These are phyloP conservation scores for Cryoendolithus antarcticus DNA, from an alignment of 2,329 filamentous ascomycete genomes.

Conservation along the genomic window DNA sequence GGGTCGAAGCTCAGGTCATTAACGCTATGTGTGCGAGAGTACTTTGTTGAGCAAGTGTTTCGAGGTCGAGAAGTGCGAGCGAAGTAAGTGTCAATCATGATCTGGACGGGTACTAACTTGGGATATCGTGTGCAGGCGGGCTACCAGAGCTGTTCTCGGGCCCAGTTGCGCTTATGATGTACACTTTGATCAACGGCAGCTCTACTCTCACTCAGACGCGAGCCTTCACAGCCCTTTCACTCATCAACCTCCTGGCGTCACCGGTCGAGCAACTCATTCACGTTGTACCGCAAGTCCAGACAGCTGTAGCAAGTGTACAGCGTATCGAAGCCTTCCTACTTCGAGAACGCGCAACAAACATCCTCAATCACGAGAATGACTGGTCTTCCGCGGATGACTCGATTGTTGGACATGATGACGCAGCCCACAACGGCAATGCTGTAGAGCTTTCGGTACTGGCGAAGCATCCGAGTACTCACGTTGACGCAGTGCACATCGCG, in stretches of 20 bases:
- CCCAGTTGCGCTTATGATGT: constrained; percentile 10
- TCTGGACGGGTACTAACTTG: too few species aligned
- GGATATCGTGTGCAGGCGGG: neutral
- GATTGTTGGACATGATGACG: too few species aligned
- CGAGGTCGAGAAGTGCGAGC: too few species aligned
- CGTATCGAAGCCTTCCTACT: constrained; percentile 10
- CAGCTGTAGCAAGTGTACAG: constrained; percentile 11
- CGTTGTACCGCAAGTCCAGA: constrained; percentile 8
- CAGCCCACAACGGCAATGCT: too few species aligned
- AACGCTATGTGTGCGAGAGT: neutral
- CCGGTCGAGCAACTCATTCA: constrained; percentile 10
- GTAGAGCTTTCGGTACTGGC: too few species aligned
- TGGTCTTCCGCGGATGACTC: constrained; percentile 5
- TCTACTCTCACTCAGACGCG: constrained; percentile 7
- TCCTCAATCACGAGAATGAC: neutral
- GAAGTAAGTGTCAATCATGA: too few species aligned
- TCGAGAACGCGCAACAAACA: neutral
- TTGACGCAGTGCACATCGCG: too few species aligned
- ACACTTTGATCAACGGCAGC: constrained; percentile 1
- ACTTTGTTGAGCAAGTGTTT: too few species aligned
- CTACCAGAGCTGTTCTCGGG: constrained; percentile 6
- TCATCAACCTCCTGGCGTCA: constrained; percentile 7
- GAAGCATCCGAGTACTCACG: too few species aligned
- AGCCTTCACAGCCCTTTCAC: constrained; percentile 10
- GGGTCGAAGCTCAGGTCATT: too few species aligned